Percentiles rank a stretch among this genome's conserved stretches.
These are phyloP conservation scores for Candolleomyces efflorescens DNA, from an alignment of 768 basidiomycete species.

Conservation along the genomic window DNA sequence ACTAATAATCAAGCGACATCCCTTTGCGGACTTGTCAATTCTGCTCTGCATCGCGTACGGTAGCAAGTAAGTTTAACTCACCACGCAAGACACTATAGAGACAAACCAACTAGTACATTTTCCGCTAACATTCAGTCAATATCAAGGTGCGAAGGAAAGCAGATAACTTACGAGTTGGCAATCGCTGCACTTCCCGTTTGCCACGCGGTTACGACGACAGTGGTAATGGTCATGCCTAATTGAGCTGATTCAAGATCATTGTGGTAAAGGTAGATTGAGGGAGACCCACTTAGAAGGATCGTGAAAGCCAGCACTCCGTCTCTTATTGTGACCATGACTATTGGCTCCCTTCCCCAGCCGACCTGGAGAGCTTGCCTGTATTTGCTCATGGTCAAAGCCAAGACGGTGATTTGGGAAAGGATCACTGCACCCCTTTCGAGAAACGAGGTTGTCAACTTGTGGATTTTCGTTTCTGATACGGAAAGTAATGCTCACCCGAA, in stretches of 20 bases:
- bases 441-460: too few relatives aligned
- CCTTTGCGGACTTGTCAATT: slow-evolving; percentile 11
- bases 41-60: not conserved
- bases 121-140: too few relatives aligned
- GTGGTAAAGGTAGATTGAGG: not conserved
- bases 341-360: slow-evolving; percentile 29
- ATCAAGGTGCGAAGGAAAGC: too few relatives aligned
- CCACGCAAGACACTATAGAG: slow-evolving; percentile 23
- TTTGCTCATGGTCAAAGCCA: slow-evolving; percentile 27
- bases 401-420: slow-evolving; percentile 27
- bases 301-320: slow-evolving; percentile 34
- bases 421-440: slow-evolving; percentile 18
- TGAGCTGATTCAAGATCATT: not conserved
- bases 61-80: slow-evolving; percentile 8
- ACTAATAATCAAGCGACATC: slow-evolving; percentile 22
- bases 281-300: slow-evolving; percentile 26
- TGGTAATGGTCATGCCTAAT: slow-evolving; percentile 15
- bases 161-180: slow-evolving; percentile 21
- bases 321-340: slow-evolving; percentile 30
- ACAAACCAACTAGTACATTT: slow-evolving; percentile 23
- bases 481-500: slow-evolving; percentile 20
- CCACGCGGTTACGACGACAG: slow-evolving; percentile 3
- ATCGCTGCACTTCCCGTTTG: slow-evolving; percentile 19
- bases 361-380: slow-evolving; percentile 21
- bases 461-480: too few relatives aligned